phyloP scores from a whole-genome alignment of 768 basidiomycete genomes.

The Lactarius hengduanensis region DNA sequence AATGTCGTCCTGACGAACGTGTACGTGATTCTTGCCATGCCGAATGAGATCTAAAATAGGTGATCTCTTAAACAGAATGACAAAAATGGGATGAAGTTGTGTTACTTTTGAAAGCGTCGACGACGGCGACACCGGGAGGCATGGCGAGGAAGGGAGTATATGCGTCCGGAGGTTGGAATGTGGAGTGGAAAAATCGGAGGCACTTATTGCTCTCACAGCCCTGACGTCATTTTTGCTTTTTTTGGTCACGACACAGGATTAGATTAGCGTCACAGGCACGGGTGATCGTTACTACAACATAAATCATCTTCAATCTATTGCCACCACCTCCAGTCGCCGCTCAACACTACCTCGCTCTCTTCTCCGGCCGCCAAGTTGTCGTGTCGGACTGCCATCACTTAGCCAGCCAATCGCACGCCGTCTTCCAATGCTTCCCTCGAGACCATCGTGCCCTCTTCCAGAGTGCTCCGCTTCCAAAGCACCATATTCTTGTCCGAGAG shows the following conservation, averaged over 20 bases:
- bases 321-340: slow-evolving; percentile 1
- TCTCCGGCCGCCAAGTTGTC: slow-evolving; percentile 4
- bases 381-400: slow-evolving; percentile 13
- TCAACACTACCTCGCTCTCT: slow-evolving; percentile 23
- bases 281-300: slow-evolving; percentile 6
- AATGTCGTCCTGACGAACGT: slow-evolving; percentile 22
- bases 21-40: slow-evolving; percentile 49
- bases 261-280: neutral
- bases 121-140: slow-evolving; percentile 27
- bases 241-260: neutral
- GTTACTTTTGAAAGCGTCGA: slow-evolving; percentile 28
- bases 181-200: slow-evolving; percentile 9
- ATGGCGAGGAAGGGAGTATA: slow-evolving; percentile 12
- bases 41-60: slow-evolving; percentile 48
- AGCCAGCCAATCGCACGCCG: slow-evolving; percentile 16
- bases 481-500: slow-evolving; percentile 15
- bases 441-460: slow-evolving; percentile 1
- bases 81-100: neutral
- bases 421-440: slow-evolving; percentile 18
- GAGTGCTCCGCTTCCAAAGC: slow-evolving; percentile 14
- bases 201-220: neutral
- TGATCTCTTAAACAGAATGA: neutral
- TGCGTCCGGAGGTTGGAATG: neutral
- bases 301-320: neutral
- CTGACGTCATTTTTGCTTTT: slow-evolving; percentile 21